Evolutionary conservation across 352 stramenopile species (phyloP).

Genomic region (Globisporangium barbulae): DNA sequence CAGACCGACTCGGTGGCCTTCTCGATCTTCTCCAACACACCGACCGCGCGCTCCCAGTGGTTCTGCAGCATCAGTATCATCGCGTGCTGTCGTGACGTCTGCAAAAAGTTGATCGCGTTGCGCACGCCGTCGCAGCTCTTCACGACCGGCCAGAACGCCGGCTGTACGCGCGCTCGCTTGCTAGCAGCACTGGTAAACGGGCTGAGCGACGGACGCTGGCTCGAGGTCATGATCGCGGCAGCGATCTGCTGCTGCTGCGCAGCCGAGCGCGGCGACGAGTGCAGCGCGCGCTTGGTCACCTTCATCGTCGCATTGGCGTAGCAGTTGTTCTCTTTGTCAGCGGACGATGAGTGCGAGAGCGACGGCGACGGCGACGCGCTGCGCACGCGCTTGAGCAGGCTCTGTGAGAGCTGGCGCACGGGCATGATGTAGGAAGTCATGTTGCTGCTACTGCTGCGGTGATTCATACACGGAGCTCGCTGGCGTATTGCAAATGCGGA

Average conservation of each 20-base stretch:
- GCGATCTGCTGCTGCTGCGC: conserved; percentile 7
- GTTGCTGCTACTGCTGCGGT: neutral
- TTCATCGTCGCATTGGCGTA: conserved; percentile 36
- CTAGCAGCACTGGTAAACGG: conserved; percentile 1
- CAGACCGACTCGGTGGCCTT: conserved; percentile 67
- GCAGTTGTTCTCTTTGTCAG: conserved; percentile 20
- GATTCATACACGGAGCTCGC: neutral
- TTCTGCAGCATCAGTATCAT: conserved; percentile 75
- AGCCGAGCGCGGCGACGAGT: conserved; percentile 47
- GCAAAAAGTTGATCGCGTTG: conserved; percentile 61
- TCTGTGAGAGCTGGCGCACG: conserved; percentile 32
- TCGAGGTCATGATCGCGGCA: conserved; percentile 11
- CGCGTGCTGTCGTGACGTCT: conserved; percentile 69
- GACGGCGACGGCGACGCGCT: conserved; percentile 22
- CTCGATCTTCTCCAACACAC: conserved; percentile 75
- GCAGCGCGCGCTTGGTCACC: conserved; percentile 47
- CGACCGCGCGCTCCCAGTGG: conserved; percentile 71
- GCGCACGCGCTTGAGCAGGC: conserved; percentile 42
- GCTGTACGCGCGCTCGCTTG: neutral
- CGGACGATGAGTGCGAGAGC: conserved; percentile 4
- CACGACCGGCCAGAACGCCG: conserved; percentile 36
- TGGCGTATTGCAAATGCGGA: neutral
- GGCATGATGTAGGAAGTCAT: conserved; percentile 52
- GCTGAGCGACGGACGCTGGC: conserved; percentile 16
- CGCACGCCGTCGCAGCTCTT: conserved; percentile 56